Evolutionary conservation across 225 moss, liverwort and hornwort genomes (phyloP).

Genomic region (Marchantia polymorpha): DNA sequence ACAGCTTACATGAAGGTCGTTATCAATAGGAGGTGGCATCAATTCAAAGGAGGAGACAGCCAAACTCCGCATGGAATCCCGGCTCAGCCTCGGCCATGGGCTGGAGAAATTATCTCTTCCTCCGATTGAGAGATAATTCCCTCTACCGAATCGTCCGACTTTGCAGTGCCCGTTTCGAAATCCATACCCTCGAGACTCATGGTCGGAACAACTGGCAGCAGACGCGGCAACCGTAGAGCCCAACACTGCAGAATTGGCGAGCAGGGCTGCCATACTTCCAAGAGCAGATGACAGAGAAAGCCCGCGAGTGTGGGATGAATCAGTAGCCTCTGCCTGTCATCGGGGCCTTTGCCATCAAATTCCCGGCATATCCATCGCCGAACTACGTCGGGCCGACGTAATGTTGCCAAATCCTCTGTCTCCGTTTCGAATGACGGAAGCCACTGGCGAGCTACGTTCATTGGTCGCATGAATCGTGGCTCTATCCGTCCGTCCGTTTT

Average conservation of each 20-base stretch:
- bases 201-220: neutral
- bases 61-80: neutral
- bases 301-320: neutral
- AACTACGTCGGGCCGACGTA: neutral
- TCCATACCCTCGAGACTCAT: neutral
- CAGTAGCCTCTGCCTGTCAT: too few relatives aligned
- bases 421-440: neutral
- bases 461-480: too few relatives aligned
- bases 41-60: slow-evolving; percentile 22
- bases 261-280: neutral
- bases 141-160: neutral
- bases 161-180: neutral
- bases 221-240: too few relatives aligned
- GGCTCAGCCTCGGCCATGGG: neutral
- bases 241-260: neutral
- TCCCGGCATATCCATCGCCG: neutral
- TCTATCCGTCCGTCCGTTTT: too few relatives aligned
- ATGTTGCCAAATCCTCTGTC: neutral
- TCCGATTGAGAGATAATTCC: neutral
- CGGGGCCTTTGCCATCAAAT: too few relatives aligned
- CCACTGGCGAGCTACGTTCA: too few relatives aligned
- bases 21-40: slow-evolving; percentile 75
- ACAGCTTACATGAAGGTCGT: slow-evolving; percentile 72
- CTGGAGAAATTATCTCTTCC: too few relatives aligned
- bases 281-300: neutral